phyloP scores from a whole-genome alignment of 768 basidiomycete species.

The Amanita brunnescens region DNA sequence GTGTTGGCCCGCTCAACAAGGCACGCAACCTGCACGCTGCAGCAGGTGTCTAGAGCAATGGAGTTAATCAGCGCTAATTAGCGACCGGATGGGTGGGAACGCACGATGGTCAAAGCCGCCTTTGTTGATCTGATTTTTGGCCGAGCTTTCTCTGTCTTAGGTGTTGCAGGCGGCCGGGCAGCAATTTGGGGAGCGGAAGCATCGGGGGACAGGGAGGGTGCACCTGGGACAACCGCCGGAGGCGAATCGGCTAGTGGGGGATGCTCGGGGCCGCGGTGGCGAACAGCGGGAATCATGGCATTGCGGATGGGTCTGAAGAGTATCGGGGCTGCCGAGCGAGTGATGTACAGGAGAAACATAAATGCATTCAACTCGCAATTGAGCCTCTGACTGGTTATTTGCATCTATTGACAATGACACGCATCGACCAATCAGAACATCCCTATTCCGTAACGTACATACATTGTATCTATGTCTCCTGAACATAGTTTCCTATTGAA shows the following conservation, averaged over 20 bases:
- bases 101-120: slow-evolving; percentile 69
- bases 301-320: slow-evolving; percentile 34
- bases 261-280: slow-evolving; percentile 24
- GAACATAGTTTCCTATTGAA: slow-evolving; percentile 55
- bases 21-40: slow-evolving; percentile 66
- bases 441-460: slow-evolving; percentile 10
- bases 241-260: slow-evolving; percentile 35
- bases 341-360: slow-evolving; percentile 22
- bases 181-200: slow-evolving; percentile 64
- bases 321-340: slow-evolving; percentile 22
- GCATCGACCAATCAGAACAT: slow-evolving; percentile 23
- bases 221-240: slow-evolving; percentile 41
- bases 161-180: slow-evolving; percentile 62
- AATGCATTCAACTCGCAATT: slow-evolving; percentile 14
- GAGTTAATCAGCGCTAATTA: slow-evolving; percentile 1
- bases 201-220: slow-evolving; percentile 41
- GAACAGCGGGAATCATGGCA: slow-evolving; percentile 63
- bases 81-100: slow-evolving; percentile 15
- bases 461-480: slow-evolving; percentile 30
- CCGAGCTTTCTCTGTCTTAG: slow-evolving; percentile 53
- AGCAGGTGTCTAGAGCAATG: slow-evolving; percentile 53
- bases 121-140: slow-evolving; percentile 64
- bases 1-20: slow-evolving; percentile 76
- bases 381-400: slow-evolving; percentile 16
- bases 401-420: slow-evolving; percentile 10